A percentile compares a stretch with the other conserved stretches of the same genome.
Conservation (phyloP, 2,329 filamentous ascomycete species). For the Macrophomina phaseolina region DNA sequence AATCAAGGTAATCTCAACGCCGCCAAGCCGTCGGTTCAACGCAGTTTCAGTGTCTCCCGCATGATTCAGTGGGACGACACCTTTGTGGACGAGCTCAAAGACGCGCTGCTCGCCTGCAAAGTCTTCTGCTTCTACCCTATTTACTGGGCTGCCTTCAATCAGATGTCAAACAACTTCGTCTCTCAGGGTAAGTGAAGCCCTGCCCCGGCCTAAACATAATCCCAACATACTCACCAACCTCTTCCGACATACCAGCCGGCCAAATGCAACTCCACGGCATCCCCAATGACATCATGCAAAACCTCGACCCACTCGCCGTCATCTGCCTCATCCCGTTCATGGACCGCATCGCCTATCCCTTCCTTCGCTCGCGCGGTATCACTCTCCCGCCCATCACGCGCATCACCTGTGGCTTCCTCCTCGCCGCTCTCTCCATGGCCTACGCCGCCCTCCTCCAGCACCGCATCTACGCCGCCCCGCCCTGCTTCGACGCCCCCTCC, state of each 20-base stretch:
- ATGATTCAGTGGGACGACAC: conserved; percentile 67
- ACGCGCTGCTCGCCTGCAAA: conserved; percentile 69
- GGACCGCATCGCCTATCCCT: conserved; percentile 53
- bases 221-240: background rate
- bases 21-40: conserved; percentile 66
- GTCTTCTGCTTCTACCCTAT: conserved; percentile 64
- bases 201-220: background rate
- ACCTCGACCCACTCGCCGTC: conserved; percentile 54
- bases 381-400: conserved; percentile 57
- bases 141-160: conserved; percentile 52
- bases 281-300: conserved; percentile 56
- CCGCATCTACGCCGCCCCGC: conserved; percentile 59
- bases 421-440: conserved; percentile 59
- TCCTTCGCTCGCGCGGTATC: conserved; percentile 48
- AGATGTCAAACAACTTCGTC: conserved; percentile 57
- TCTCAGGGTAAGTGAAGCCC: conserved; percentile 46
- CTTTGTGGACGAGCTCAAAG: conserved; percentile 75
- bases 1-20: conserved; percentile 58
- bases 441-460: conserved; percentile 65
- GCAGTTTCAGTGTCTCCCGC: background rate
- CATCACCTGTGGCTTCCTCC: conserved; percentile 59
- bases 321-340: conserved; percentile 55
- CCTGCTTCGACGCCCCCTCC: conserved; percentile 57
- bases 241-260: conserved; percentile 38
- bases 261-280: conserved; percentile 55